Evolutionary conservation across 345 rosid genomes (phyloP), one percentile per base, ranked within the genome.

Genomic region (Populus davidiana): DNA sequence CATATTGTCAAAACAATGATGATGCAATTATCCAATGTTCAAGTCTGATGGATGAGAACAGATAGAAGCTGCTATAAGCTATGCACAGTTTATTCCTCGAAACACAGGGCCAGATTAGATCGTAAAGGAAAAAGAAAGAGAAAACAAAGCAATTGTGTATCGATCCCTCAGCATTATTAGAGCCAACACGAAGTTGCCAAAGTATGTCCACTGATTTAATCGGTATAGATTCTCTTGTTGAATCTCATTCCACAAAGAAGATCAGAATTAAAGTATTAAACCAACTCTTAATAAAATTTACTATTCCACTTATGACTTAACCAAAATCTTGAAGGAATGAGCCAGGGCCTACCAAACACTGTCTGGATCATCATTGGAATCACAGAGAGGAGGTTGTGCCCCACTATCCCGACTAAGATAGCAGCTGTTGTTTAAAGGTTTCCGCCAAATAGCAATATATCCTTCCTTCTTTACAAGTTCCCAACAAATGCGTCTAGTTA

Each of bases 391-490:
- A 88, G 92, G 91, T 66, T 81, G 76, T 35, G 68, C 54, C 71
- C 88, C 84, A 73, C 79, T 77, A 31, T 70, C 85, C 29, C 87
- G 89, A 72, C 33, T 77, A 47, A 78, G 18, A 84, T 91, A 90
- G 85, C 92, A 90, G 77, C 83, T 86, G 67, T 88, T 90, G 79
- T 91, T 86, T 52, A 88, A 78, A 72, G 91, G 88, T 83, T 90
- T 90, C 83, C 62, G 81, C 93, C 92, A 91, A 79, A 90, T 82
- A 68, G 88, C 88, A 54, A 88, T 81, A 77, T 85, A 80, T 35
- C 92, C 91, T 69, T 88, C 90, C 79, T 86, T 87, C 78, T 88
- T 88, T 44, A 88, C 80, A 77, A 85, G 88, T 77, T 85, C 83
- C 92, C 92, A 91, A 75, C 96, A 91, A 76, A 86, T 81, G 47